Base-by-base conservation (phyloP, 495 filamentous ascomycete genomes). In the Thozetella sp. region DNA sequence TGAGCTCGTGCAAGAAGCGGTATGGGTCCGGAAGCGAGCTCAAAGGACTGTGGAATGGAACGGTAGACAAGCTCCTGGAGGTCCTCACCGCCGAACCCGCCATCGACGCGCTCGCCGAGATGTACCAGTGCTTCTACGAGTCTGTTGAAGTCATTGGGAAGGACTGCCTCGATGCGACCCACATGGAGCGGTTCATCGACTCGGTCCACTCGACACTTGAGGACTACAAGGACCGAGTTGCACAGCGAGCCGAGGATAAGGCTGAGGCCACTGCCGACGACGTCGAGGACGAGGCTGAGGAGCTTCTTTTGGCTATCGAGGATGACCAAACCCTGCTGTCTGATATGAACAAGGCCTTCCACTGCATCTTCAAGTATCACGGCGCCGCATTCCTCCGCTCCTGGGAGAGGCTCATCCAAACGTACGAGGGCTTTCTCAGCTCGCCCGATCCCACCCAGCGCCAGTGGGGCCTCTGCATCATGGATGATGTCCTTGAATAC, bases 341-440 rank as follows among this genome's bases (percentile, higher is more conserved):
- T 10, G 96, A 99, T 68, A 99, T 99, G 96, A 99, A 98, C 87
- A 99, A 99, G 80, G 93, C 96, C 0, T 99, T 97, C 85, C 96
- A 99, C 74, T 95, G 91, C 48, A 93, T 99, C 65, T 98, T 98
- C 81, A 97, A 97, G 81, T 91, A 97, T 80, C 91, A 96, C 67
- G 90, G 91, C 57, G 81, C 84, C 19, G 71, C 80, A 25, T 99
- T 98, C 84, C 84, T 99, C 54, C 90, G 86, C 10, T 74, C 90
- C 46, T 98, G 94, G 94, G 87, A 95, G 67, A 86, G 87, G 23
- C 83, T 99, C 20, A 83, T 94, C 61, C 78, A 76, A 13, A 96
- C 91, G 53, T 99, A 98, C 74, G 86, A 92, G 61, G 79, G 80
- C 22, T 97, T 97, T 71, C 88, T 96, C 70, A 88, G 85, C 43